Evolutionary conservation across 257 asterid species (phyloP).

Genomic region (Nicotiana sylvestris): DNA sequence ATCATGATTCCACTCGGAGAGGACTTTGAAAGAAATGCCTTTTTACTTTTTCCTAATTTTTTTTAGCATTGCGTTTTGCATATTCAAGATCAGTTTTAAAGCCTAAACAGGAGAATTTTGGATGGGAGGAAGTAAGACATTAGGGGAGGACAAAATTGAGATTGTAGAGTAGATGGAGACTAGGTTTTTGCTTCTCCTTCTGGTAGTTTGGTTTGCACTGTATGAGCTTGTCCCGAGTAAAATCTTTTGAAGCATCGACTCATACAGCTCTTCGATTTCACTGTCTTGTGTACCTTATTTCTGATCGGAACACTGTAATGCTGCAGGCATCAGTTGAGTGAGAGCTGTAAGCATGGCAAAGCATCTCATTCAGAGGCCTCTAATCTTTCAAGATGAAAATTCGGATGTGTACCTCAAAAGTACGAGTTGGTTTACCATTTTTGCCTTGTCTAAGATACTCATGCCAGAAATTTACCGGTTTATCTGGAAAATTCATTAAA

Average conservation of each 20-base stretch:
- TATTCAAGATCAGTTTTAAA: no score
- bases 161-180: not conserved
- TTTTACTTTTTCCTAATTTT: not conserved
- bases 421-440: slow-evolving; percentile 7
- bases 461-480: not conserved
- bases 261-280: no score
- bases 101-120: not conserved
- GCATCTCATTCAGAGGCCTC: slow-evolving; percentile 45
- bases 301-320: not conserved
- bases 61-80: no score
- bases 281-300: not conserved
- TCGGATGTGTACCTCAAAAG: slow-evolving; percentile 39
- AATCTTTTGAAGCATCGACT: not conserved
- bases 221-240: not conserved
- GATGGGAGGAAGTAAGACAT: not conserved
- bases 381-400: slow-evolving; percentile 61
- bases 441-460: not conserved
- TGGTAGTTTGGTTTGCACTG: not conserved
- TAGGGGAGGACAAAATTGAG: not conserved
- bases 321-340: not conserved
- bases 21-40: not conserved
- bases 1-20: no score
- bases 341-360: slow-evolving; percentile 44
- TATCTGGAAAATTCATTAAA: not conserved
- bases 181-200: not conserved